These are phyloP conservation scores for Lasiosphaeria ovina DNA, from an alignment of 495 filamentous ascomycete species.

Conservation along the genomic window DNA sequence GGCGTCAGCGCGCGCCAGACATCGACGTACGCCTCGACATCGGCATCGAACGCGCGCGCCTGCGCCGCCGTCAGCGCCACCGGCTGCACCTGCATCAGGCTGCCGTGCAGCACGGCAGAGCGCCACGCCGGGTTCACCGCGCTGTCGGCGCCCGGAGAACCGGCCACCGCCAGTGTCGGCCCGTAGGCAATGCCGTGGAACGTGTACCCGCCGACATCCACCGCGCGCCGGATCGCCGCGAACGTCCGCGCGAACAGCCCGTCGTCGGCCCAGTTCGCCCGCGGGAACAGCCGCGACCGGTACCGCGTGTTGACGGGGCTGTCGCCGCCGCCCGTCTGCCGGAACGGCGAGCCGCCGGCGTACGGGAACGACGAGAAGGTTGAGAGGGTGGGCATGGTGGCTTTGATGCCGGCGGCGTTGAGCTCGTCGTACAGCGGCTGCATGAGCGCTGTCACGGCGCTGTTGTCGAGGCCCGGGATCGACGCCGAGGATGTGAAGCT, in stretches of 20 bases:
- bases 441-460: conserved; percentile 39
- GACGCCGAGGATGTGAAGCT: conserved; percentile 32
- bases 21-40: conserved; percentile 28
- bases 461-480: conserved; percentile 29
- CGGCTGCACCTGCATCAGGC: conserved; percentile 37
- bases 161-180: conserved; percentile 30
- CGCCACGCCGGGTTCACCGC: conserved; percentile 58
- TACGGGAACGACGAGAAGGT: conserved; percentile 18
- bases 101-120: conserved; percentile 51
- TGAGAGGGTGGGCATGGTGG: conserved; percentile 28
- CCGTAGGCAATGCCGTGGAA: conserved; percentile 46
- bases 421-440: conserved; percentile 45
- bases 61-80: conserved; percentile 26
- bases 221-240: conserved; percentile 46
- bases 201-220: conserved; percentile 41
- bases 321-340: conserved; percentile 18
- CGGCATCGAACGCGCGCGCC: conserved; percentile 24
- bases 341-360: conserved; percentile 12
- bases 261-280: conserved; percentile 43
- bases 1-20: conserved; percentile 35
- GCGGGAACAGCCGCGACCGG: conserved; percentile 54
- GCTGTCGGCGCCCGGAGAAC: conserved; percentile 41
- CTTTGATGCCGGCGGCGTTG: conserved; percentile 26
- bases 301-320: conserved; percentile 35
- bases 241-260: conserved; percentile 46